These are phyloP conservation scores for Podosphaera leucotricha DNA, from an alignment of 2,329 filamentous ascomycete genomes.

Conservation along the genomic window DNA sequence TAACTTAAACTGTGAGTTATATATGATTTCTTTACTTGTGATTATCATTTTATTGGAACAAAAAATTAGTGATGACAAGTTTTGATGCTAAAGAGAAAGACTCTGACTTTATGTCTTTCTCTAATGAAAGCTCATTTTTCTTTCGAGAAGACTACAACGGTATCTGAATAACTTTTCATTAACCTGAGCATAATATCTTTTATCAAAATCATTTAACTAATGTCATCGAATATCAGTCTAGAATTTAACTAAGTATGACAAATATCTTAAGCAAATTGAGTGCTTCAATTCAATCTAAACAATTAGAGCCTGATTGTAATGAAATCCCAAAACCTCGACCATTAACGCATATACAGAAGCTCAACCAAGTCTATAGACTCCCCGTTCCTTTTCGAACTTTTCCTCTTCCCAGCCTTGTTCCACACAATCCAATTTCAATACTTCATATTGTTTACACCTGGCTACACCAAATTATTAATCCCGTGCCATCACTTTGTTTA, in stretches of 20 bases:
- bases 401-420: slow-evolving; percentile 69
- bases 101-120: slow-evolving; percentile 27
- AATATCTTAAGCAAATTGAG: neutral
- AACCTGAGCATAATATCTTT: neutral
- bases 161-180: slow-evolving; percentile 50
- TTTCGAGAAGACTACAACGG: slow-evolving; percentile 65
- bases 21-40: too few relatives aligned
- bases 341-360: slow-evolving; percentile 19
- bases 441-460: slow-evolving; percentile 60
- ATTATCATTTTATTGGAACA: too few relatives aligned
- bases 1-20: too few relatives aligned
- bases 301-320: neutral
- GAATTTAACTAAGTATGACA: slow-evolving; percentile 3
- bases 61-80: slow-evolving; percentile 33
- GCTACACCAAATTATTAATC: slow-evolving; percentile 44
- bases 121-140: slow-evolving; percentile 42
- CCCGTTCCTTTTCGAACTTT: slow-evolving; percentile 62
- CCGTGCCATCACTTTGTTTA: slow-evolving; percentile 38
- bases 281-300: neutral
- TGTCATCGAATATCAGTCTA: neutral
- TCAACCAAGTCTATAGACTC: slow-evolving; percentile 56
- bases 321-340: slow-evolving; percentile 3
- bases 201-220: neutral
- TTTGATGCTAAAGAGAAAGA: slow-evolving; percentile 29
- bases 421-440: slow-evolving; percentile 75